phyloP scores from a whole-genome alignment of 2,329 filamentous ascomycete species.

The Colletotrichum tropicicola region DNA sequence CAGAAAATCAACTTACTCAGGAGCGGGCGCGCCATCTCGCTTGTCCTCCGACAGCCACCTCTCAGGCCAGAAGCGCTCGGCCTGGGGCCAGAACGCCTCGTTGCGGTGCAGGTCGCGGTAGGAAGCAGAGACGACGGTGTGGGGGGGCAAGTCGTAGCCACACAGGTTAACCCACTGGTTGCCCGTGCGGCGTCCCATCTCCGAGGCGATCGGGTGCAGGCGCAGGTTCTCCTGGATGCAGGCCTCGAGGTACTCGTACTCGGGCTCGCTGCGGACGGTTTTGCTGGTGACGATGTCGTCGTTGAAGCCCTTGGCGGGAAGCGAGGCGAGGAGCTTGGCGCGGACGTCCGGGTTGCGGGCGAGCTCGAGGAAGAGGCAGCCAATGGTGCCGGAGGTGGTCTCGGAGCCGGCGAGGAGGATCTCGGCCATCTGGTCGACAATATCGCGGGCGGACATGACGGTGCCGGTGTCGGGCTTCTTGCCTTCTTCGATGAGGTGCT shows the following conservation, averaged over 20 bases:
- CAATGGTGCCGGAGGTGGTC: conserved; percentile 37
- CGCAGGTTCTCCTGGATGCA: conserved; percentile 82
- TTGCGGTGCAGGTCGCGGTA: conserved; percentile 29
- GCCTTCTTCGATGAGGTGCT: conserved; percentile 27
- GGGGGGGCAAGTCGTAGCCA: conserved; percentile 25
- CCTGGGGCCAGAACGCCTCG: conserved; percentile 21
- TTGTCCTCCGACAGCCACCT: conserved; percentile 23
- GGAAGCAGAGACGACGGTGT: conserved; percentile 27
- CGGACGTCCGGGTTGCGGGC: conserved; percentile 34
- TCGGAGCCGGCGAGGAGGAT: conserved; percentile 39
- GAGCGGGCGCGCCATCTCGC: conserved; percentile 14
- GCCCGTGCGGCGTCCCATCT: conserved; percentile 28
- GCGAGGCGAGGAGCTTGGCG: conserved; percentile 26
- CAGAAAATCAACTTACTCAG: conserved; percentile 2
- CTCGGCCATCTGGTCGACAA: conserved; percentile 30
- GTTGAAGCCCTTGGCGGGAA: conserved; percentile 1
- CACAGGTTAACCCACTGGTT: conserved; percentile 25
- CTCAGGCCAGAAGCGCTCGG: conserved; percentile 24
- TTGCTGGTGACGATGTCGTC: conserved; percentile 25
- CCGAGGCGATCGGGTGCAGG: conserved; percentile 64
- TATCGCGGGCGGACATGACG: conserved; percentile 30
- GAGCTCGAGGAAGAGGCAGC: conserved; percentile 37
- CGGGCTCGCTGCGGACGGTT: not conserved
- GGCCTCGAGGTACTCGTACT: conserved; percentile 72
- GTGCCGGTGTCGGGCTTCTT: conserved; percentile 29